A percentile compares a stretch with the other conserved stretches of the same genome.
Conservation (phyloP, 139 green algal genomes). For the Chlorella sp. region DNA sequence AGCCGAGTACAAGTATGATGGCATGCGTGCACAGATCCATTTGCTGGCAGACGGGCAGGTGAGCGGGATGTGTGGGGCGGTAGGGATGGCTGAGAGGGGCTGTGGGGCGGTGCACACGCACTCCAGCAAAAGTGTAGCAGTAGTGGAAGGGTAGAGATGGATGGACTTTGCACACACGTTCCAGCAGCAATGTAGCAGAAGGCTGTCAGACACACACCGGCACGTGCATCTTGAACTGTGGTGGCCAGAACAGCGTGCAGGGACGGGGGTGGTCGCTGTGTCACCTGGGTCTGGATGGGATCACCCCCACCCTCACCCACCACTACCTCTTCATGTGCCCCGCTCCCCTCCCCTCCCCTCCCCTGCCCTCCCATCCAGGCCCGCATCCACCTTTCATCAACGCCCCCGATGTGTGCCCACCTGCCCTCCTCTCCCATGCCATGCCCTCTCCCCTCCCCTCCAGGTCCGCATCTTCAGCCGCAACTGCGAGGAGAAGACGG, state of each 20-base stretch:
- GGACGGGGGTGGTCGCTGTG: too few relatives aligned
- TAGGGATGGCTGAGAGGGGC: too few relatives aligned
- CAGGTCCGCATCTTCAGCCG: constrained; percentile 84
- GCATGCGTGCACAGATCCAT: constrained; percentile 90
- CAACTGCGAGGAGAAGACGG: constrained; percentile 84
- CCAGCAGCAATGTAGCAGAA: not conserved
- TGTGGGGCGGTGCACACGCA: too few relatives aligned
- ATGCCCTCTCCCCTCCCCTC: not conserved
- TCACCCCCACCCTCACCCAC: too few relatives aligned
- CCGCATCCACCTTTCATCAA: not conserved
- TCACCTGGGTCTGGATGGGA: too few relatives aligned
- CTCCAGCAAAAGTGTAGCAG: too few relatives aligned
- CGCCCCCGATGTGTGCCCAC: not conserved
- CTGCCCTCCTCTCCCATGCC: not conserved
- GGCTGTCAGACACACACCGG: too few relatives aligned
- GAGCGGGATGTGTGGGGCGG: not conserved
- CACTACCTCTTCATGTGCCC: too few relatives aligned
- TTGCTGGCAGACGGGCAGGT: constrained; percentile 38
- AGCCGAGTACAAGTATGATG: constrained; percentile 94
- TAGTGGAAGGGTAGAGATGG: too few relatives aligned
- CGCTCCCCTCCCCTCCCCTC: not conserved
- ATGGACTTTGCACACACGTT: too few relatives aligned
- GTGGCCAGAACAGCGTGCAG: too few relatives aligned
- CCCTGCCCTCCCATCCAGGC: not conserved
- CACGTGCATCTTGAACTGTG: too few relatives aligned